phyloP scores from a whole-genome alignment of 805 yeast genomes.

The Starmerella sp. region DNA sequence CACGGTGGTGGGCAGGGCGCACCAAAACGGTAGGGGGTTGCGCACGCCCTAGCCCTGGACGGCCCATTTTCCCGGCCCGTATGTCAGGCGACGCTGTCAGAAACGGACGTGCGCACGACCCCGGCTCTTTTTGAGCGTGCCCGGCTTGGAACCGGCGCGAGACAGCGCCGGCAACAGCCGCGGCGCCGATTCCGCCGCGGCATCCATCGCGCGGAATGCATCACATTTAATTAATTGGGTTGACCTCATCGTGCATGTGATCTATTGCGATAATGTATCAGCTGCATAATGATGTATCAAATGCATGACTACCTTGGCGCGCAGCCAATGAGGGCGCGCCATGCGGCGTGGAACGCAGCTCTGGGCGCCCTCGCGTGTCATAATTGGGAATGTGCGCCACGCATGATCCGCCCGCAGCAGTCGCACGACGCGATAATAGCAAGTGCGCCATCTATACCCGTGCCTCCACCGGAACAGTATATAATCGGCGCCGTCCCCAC shows the following conservation, averaged over 20 bases:
- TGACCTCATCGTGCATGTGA: neutral
- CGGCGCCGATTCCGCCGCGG: too few relatives aligned
- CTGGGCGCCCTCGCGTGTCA: neutral
- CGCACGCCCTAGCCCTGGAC: neutral
- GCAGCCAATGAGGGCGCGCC: neutral
- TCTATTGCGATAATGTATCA: constrained; percentile 1
- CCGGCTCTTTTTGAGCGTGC: too few relatives aligned
- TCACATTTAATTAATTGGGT: neutral
- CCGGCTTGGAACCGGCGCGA: too few relatives aligned
- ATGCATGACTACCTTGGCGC: neutral
- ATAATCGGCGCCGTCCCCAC: neutral
- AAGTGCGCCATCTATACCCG: neutral
- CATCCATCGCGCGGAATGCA: too few relatives aligned
- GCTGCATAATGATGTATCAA: neutral
- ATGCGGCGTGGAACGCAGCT: neutral
- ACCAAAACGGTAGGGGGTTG: neutral
- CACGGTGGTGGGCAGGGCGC: neutral
- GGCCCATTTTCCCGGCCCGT: neutral
- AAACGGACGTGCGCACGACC: too few relatives aligned
- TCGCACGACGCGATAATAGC: neutral
- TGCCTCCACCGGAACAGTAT: neutral
- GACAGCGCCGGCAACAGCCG: too few relatives aligned
- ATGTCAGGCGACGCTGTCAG: too few relatives aligned
- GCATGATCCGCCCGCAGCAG: neutral
- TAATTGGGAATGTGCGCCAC: constrained; percentile 2